A percentile compares a stretch with the other conserved stretches of the same genome.
Evolutionary conservation across 441 rosid genomes (phyloP).

Genomic region (Gossypium trilobum): DNA sequence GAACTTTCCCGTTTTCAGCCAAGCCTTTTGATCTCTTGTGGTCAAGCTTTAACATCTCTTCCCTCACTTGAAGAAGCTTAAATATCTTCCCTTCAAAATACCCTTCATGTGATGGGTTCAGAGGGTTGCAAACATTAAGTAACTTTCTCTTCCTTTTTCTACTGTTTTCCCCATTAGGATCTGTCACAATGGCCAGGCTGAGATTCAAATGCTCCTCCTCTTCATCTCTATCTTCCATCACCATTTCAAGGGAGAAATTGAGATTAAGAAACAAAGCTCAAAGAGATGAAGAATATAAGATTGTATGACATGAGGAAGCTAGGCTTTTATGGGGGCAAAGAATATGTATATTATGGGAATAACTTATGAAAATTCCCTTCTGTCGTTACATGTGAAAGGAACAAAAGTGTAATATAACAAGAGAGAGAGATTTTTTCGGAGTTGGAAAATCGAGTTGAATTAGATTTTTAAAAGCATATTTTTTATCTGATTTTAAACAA

Average conservation of each 20-base stretch:
- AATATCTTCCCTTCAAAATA: constrained; percentile 33
- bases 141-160: constrained; percentile 29
- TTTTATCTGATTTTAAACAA: neutral
- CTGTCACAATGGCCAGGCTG: constrained; percentile 36
- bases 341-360: constrained; percentile 18
- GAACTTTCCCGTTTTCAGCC: constrained; percentile 36
- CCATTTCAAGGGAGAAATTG: neutral
- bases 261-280: neutral
- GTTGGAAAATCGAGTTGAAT: no score
- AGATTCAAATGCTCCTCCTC: constrained; percentile 39
- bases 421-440: neutral
- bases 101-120: constrained; percentile 17
- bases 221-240: constrained; percentile 25
- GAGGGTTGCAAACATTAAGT: neutral
- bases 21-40: constrained; percentile 17
- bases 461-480: neutral
- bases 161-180: constrained; percentile 3
- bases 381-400: constrained; percentile 27
- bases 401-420: constrained; percentile 12
- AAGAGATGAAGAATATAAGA: neutral
- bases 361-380: constrained; percentile 29
- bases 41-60: constrained; percentile 38
- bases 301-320: neutral
- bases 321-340: constrained; percentile 25
- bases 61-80: constrained; percentile 43